A percentile compares a stretch with the other conserved stretches of the same genome.
Conservation (phyloP, 495 filamentous ascomycete species). For the Aspergillus coremiiformis region DNA sequence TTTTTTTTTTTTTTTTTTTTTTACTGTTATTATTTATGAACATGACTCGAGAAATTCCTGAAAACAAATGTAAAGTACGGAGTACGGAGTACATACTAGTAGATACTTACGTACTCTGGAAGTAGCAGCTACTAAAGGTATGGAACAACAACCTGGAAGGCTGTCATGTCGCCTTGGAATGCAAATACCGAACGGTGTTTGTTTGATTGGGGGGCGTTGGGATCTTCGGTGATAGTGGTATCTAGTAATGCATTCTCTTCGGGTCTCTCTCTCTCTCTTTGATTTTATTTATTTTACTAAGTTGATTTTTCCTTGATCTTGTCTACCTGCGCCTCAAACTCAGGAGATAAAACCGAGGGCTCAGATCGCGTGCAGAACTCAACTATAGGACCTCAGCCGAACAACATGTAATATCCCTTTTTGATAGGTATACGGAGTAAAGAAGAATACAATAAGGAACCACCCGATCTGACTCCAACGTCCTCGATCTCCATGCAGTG, state of each 20-base stretch:
- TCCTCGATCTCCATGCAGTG: slow-evolving; percentile 17
- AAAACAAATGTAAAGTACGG: neutral
- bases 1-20: neutral
- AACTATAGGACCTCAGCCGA: neutral
- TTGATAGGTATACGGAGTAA: neutral
- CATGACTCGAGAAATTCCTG: neutral
- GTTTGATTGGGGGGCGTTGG: neutral
- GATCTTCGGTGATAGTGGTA: neutral
- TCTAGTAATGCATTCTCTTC: neutral
- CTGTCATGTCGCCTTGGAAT: neutral
- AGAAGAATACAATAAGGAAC: slow-evolving; percentile 1
- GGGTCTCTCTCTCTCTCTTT: neutral
- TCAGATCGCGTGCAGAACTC: slow-evolving; percentile 6
- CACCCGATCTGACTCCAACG: slow-evolving; percentile 15
- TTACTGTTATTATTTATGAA: neutral
- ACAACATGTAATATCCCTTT: neutral
- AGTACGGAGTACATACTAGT: too few species aligned
- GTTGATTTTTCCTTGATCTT: too few species aligned
- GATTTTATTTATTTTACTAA: too few species aligned
- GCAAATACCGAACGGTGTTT: slow-evolving; percentile 1
- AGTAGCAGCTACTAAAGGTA: neutral
- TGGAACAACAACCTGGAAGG: neutral
- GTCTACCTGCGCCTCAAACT: neutral
- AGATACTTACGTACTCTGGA: too few species aligned
- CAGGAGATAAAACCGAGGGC: slow-evolving; percentile 5